Conservation (phyloP, 2,329 filamentous ascomycete species). For the Fusarium decemcellulare region DNA sequence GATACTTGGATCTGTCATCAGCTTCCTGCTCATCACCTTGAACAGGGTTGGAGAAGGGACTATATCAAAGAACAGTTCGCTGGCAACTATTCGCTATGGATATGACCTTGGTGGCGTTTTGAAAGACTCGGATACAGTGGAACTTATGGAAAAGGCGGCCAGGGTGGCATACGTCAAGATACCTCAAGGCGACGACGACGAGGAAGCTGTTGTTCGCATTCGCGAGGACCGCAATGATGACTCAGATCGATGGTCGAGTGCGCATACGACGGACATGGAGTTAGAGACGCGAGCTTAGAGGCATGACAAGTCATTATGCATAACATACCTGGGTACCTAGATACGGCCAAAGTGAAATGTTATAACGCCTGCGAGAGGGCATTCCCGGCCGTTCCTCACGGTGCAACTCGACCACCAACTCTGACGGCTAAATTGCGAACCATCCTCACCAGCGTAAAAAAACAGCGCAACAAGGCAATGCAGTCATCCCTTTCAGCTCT, state of each 20-base stretch:
- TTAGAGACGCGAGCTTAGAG: neutral
- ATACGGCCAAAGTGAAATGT: too few relatives aligned
- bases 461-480: constrained; percentile 36
- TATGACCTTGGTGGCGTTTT: constrained; percentile 11
- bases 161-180: constrained; percentile 4
- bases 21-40: constrained; percentile 11
- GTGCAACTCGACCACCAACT: neutral
- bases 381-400: neutral
- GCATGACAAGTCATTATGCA: neutral
- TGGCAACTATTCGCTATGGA: constrained; percentile 17
- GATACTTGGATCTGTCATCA: constrained; percentile 1
- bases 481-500: constrained; percentile 34
- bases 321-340: too few relatives aligned
- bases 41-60: neutral
- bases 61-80: constrained; percentile 4
- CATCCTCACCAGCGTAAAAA: constrained; percentile 4
- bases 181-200: neutral
- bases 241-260: neutral
- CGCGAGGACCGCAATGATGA: neutral
- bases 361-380: neutral
- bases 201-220: neutral
- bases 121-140: constrained; percentile 3
- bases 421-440: constrained; percentile 29
- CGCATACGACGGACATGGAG: neutral
- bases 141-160: constrained; percentile 12